These are phyloP conservation scores for Lentinula aciculospora DNA, from an alignment of 768 basidiomycete species.

Conservation along the genomic window DNA sequence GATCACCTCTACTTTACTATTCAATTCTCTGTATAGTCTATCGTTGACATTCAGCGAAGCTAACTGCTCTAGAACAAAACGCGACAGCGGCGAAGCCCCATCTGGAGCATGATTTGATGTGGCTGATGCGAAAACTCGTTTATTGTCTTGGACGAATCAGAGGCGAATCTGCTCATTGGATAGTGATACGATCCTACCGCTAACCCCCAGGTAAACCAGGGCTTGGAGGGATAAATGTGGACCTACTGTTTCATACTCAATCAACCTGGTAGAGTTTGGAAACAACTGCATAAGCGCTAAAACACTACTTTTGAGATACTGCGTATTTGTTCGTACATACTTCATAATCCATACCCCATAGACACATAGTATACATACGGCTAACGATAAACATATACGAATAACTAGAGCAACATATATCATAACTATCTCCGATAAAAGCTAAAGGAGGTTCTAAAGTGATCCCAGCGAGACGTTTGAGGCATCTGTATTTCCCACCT, in stretches of 20 bases:
- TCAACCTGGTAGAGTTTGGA: too few relatives aligned
- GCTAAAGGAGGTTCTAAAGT: neutral
- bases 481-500: conserved; percentile 4
- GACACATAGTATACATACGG: neutral
- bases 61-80: conserved; percentile 6
- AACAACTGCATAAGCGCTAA: too few relatives aligned
- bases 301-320: too few relatives aligned
- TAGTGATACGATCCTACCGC: neutral
- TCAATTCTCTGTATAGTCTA: neutral
- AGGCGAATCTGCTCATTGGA: neutral
- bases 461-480: conserved; percentile 1
- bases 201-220: too few relatives aligned
- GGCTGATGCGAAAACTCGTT: neutral
- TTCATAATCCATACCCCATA: neutral
- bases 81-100: conserved; percentile 6
- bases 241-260: too few relatives aligned
- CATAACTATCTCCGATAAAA: neutral
- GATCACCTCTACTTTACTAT: conserved; percentile 8
- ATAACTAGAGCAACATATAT: neutral
- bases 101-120: neutral
- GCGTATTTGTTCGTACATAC: too few relatives aligned
- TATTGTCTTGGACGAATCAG: neutral
- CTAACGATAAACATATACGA: neutral
- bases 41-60: neutral
- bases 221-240: too few relatives aligned